Percentiles rank a stretch among this genome's conserved stretches.
These are phyloP conservation scores for Didymella arachidicola DNA, from an alignment of 2,329 filamentous ascomycete genomes.

Conservation along the genomic window DNA sequence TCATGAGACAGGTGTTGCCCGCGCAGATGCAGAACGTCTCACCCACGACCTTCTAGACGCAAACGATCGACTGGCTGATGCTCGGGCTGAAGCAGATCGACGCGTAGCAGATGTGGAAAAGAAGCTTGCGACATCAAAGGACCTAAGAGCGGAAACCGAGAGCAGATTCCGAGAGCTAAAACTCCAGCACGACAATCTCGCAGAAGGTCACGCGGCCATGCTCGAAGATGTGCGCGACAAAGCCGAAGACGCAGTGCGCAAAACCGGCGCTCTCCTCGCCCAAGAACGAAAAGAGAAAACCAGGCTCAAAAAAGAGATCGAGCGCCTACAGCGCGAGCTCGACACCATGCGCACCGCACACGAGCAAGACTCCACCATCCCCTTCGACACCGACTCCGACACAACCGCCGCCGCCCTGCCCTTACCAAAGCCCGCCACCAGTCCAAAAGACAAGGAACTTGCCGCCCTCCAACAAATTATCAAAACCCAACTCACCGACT, in stretches of 20 bases:
- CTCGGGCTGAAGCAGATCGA: slow-evolving; percentile 38
- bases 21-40: slow-evolving; percentile 38
- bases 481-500: slow-evolving; percentile 34
- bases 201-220: slow-evolving; percentile 38
- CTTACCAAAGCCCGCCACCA: slow-evolving; percentile 7
- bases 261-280: slow-evolving; percentile 42
- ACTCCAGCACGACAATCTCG: slow-evolving; percentile 36
- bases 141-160: slow-evolving; percentile 38
- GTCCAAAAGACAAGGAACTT: slow-evolving; percentile 39
- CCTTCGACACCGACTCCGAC: slow-evolving; percentile 18
- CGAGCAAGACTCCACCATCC: slow-evolving; percentile 11
- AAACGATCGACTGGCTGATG: slow-evolving; percentile 37
- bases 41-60: slow-evolving; percentile 37
- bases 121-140: slow-evolving; percentile 41
- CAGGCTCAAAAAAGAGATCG: slow-evolving; percentile 38
- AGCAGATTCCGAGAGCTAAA: slow-evolving; percentile 37
- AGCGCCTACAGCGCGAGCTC: slow-evolving; percentile 31
- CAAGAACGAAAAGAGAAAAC: slow-evolving; percentile 47
- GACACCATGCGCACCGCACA: slow-evolving; percentile 30
- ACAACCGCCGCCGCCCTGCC: slow-evolving; percentile 1
- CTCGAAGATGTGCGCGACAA: slow-evolving; percentile 43
- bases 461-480: slow-evolving; percentile 37
- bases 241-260: slow-evolving; percentile 48
- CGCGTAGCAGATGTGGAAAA: slow-evolving; percentile 41
- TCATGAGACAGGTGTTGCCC: slow-evolving; percentile 34